phyloP scores from a whole-genome alignment of 495 filamentous ascomycete species.

The Hamigera avellanea region DNA sequence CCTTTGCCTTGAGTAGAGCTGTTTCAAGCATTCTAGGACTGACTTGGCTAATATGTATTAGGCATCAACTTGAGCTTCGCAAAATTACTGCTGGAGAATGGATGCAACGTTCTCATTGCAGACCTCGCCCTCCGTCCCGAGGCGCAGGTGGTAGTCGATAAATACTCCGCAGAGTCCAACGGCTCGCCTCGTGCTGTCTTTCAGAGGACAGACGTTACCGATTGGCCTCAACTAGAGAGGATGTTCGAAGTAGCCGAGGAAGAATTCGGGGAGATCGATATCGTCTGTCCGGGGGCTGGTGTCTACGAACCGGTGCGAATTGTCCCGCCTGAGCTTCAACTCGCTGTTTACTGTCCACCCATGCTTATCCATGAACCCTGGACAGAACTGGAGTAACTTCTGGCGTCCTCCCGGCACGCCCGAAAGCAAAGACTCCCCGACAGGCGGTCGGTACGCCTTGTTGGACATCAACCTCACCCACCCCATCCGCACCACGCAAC shows the following conservation, averaged over 20 bases:
- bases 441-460: constrained; percentile 38
- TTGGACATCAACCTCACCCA: constrained; percentile 61
- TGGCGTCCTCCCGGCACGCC: constrained; percentile 48
- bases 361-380: no score
- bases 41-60: constrained; percentile 1
- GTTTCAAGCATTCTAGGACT: no score
- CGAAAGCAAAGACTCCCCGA: constrained; percentile 34
- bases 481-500: constrained; percentile 54
- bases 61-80: constrained; percentile 50
- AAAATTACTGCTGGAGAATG: constrained; percentile 41
- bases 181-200: constrained; percentile 41
- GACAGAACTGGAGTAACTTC: constrained; percentile 50
- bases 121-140: constrained; percentile 55
- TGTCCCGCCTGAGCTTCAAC: no score
- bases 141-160: constrained; percentile 44
- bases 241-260: constrained; percentile 44
- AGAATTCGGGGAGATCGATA: constrained; percentile 48
- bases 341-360: not conserved
- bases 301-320: constrained; percentile 48
- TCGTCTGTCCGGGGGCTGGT: constrained; percentile 60
- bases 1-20: no score
- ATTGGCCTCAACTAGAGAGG: constrained; percentile 45
- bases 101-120: constrained; percentile 56
- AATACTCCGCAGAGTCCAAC: constrained; percentile 23
- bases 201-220: constrained; percentile 48